These are phyloP conservation scores for Neofusicoccum cordaticola DNA, from an alignment of 2,329 filamentous ascomycete genomes.

Conservation along the genomic window DNA sequence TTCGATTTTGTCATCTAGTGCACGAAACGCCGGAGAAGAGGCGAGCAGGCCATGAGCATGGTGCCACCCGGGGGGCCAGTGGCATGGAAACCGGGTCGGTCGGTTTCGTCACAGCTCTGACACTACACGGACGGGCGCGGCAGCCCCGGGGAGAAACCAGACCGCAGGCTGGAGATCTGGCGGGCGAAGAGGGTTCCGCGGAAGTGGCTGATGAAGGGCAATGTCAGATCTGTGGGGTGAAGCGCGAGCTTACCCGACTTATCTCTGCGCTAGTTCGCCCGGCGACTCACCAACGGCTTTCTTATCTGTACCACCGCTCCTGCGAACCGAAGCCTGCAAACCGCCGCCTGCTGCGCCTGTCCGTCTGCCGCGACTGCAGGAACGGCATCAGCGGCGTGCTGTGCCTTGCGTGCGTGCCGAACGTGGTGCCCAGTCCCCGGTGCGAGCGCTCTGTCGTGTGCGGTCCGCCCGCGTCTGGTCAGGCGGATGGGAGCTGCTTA, in stretches of 20 bases:
- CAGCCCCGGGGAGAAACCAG: constrained; percentile 8
- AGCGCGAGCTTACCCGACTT: not conserved
- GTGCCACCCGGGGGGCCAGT: not conserved
- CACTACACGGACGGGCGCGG: not conserved
- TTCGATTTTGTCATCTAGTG: constrained; percentile 12
- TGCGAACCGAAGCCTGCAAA: not conserved
- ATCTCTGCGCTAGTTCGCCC: not conserved
- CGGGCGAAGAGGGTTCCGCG: not conserved
- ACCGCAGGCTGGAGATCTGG: not conserved
- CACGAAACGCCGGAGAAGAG: constrained; percentile 15
- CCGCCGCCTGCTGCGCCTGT: not conserved
- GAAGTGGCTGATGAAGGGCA: constrained; percentile 7
- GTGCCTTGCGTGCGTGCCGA: not conserved
- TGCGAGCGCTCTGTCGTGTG: not conserved
- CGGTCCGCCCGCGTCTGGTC: not conserved
- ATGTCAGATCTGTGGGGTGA: not conserved
- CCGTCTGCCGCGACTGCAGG: too few relatives aligned
- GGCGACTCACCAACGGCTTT: not conserved
- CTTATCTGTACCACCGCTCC: not conserved
- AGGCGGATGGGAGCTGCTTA: not conserved
- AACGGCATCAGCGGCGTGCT: not conserved
- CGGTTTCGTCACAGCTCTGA: constrained; percentile 24
- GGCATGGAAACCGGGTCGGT: constrained; percentile 9
- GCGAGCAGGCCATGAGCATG: not conserved
- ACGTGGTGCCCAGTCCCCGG: not conserved